Evolutionary conservation across 352 stramenopile genomes (phyloP).

Genomic region (Phytophthora litchii): DNA sequence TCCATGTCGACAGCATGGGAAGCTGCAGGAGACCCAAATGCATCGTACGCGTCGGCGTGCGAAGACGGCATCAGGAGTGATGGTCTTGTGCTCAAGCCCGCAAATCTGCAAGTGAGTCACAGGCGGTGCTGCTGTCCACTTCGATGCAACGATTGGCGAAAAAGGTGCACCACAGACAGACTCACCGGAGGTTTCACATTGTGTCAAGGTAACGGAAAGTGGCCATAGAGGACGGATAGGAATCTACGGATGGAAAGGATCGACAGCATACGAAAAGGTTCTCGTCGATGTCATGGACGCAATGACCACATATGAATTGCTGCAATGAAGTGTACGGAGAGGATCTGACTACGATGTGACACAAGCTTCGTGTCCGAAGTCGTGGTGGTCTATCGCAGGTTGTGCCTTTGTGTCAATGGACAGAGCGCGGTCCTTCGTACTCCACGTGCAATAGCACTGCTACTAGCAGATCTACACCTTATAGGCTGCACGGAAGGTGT

Average conservation of each 20-base stretch:
- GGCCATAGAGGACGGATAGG: constrained; percentile 19
- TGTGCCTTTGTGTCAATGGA: constrained; percentile 20
- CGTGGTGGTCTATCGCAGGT: constrained; percentile 10
- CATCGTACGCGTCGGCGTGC: constrained; percentile 38
- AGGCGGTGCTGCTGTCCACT: not conserved
- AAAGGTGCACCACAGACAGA: constrained; percentile 17
- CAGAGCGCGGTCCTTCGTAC: not conserved
- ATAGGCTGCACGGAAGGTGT: too few species aligned
- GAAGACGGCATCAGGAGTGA: constrained; percentile 22
- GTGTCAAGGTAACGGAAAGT: not conserved
- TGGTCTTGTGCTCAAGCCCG: constrained; percentile 8
- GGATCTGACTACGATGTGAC: constrained; percentile 30
- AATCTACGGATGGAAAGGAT: constrained; percentile 7
- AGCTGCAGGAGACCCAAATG: constrained; percentile 40
- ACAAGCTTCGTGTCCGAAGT: constrained; percentile 9
- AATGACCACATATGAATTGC: constrained; percentile 4
- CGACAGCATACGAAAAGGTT: not conserved
- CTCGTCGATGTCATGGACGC: not conserved
- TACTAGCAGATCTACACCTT: too few species aligned
- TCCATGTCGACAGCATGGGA: constrained; percentile 48
- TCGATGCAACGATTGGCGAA: constrained; percentile 26
- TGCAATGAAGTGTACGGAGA: constrained; percentile 4
- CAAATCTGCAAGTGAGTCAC: constrained; percentile 31
- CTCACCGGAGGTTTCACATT: not conserved
- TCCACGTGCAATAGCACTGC: not conserved